phyloP scores from a whole-genome alignment of 2,329 filamentous ascomycete species.

The Grosmannia clavigera region DNA sequence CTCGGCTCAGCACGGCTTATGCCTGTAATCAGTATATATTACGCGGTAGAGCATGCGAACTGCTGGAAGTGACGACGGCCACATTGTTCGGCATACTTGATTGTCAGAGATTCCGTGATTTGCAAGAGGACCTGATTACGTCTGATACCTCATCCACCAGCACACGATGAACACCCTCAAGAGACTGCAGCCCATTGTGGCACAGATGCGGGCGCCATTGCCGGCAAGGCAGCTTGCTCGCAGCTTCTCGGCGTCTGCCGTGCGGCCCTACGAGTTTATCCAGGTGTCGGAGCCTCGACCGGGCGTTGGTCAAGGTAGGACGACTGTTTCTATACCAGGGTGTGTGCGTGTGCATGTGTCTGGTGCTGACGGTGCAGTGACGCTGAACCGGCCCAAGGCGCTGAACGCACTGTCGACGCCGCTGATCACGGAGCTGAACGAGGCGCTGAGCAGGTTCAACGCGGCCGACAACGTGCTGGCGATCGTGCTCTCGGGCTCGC shows the following conservation, averaged over 20 bases:
- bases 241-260: slow-evolving; percentile 34
- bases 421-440: slow-evolving; percentile 80
- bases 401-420: slow-evolving; percentile 89
- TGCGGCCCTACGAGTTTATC: slow-evolving; percentile 61
- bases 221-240: slow-evolving; percentile 41
- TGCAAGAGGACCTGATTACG: neutral
- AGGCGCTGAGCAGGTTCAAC: slow-evolving; percentile 61
- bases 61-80: neutral
- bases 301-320: slow-evolving; percentile 77
- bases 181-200: slow-evolving; percentile 47
- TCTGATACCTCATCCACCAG: neutral
- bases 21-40: neutral
- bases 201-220: slow-evolving; percentile 42
- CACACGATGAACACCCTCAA: slow-evolving; percentile 39
- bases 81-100: neutral
- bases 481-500: slow-evolving; percentile 77
- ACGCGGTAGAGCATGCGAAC: neutral
- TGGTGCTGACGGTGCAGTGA: slow-evolving; percentile 46
- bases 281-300: slow-evolving; percentile 70
- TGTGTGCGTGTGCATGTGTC: no score
- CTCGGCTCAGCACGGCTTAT: neutral
- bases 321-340: neutral
- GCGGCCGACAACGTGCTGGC: slow-evolving; percentile 55
- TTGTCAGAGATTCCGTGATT: no score
- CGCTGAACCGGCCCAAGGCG: slow-evolving; percentile 85